Base-by-base conservation (phyloP, 768 basidiomycete species). In the Trametopsis cervina region DNA sequence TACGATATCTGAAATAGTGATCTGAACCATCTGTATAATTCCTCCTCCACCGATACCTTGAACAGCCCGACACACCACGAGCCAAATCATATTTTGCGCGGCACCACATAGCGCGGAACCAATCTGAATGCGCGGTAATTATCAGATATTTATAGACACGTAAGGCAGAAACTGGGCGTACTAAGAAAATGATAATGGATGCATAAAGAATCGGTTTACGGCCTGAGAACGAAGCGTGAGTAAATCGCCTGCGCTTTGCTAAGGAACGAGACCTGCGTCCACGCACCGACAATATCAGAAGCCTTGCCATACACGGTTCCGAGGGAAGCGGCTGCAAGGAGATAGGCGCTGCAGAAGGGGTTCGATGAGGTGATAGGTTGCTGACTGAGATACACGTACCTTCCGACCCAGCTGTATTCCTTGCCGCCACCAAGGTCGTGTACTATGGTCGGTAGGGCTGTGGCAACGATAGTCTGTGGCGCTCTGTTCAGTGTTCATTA, bases 1-100 rank as follows among this genome's bases (percentile, higher is more conserved):
- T 0, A 90, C 85, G 27, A 94, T 89, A 63, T 94, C 91, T 38
- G 83, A 79, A 37, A 89, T 80, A 2, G 79, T 85, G 56, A 90
- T 89, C 42, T 83, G 76, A 5, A 85, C 83, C 53, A 89, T 68
- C 58, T 86, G 85, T 13, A 89, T 69, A 50, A 89, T 83, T 4
- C 85, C 88, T 9, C 86, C 87, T 5, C 86, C 87, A 21, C 89
- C 89, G 24, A 91, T 80, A 7, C 89, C 89, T 60, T 91, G 89
- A 2, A 93, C 68, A 2, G 86, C 89, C 54, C 89, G 77, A 37
- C 76, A 77, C 0, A 85, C 71, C 26, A 89, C 80, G 13, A 93
- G 67, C 89, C 85, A 88, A 2, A 69, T 74, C 77, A 91, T 83
- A 47, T 46, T 80, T 60, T 91, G 83, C 0, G 89, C 87, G 0